phyloP scores from a whole-genome alignment of 2,329 filamentous ascomycete genomes.

The Alternaria panax region DNA sequence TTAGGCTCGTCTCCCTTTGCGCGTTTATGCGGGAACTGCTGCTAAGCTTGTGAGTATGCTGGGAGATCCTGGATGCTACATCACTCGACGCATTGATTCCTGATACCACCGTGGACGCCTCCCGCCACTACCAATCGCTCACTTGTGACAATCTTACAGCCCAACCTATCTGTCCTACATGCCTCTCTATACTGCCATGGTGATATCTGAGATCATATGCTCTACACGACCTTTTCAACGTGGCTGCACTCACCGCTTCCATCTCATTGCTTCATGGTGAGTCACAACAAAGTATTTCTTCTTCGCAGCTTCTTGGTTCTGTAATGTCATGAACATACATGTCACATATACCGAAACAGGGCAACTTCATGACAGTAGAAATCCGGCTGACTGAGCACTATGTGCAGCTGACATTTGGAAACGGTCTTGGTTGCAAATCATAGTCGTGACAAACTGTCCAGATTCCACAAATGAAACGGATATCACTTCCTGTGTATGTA shows the following conservation, averaged over 20 bases:
- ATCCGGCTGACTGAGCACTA: no score
- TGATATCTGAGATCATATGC: neutral
- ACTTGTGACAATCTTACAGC: neutral
- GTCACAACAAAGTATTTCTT: neutral
- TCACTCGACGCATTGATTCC: neutral
- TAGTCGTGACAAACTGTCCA: neutral
- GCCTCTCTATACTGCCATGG: neutral
- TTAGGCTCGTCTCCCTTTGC: neutral
- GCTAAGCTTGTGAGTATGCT: neutral
- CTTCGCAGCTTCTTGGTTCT: neutral
- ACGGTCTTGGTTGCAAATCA: no score
- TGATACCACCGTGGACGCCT: neutral
- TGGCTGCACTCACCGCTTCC: slow-evolving; percentile 9
- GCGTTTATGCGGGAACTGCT: neutral
- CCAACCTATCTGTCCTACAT: neutral
- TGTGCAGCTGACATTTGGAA: no score
- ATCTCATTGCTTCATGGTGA: neutral
- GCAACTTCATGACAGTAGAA: no score
- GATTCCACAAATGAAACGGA: slow-evolving; percentile 1
- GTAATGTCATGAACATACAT: neutral
- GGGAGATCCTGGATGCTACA: neutral
- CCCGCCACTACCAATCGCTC: neutral
- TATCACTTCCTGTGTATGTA: slow-evolving; percentile 36
- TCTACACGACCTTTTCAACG: neutral
- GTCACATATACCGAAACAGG: no score